These are phyloP conservation scores for Barnettozyma botsteinii DNA, from an alignment of 805 yeast species.

Conservation along the genomic window DNA sequence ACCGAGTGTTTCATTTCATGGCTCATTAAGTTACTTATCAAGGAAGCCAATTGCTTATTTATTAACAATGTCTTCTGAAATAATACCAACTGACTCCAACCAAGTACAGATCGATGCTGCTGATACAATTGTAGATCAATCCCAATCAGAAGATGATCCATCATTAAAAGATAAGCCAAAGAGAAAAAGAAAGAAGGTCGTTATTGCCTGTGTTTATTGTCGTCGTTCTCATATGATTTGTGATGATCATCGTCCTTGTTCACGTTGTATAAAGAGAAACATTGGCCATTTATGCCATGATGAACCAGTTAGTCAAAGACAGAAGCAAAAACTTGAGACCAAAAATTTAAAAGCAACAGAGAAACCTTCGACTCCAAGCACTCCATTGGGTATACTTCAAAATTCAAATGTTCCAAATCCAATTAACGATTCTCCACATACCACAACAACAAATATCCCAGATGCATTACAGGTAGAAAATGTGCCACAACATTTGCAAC, in stretches of 20 bases:
- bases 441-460: background rate
- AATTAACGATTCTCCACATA: background rate
- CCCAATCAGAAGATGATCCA: background rate
- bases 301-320: constrained; percentile 24
- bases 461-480: constrained; percentile 10
- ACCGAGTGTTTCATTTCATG: no score
- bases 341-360: background rate
- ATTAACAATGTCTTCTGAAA: background rate
- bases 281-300: constrained; percentile 75
- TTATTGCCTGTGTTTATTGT: constrained; percentile 79
- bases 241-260: constrained; percentile 73
- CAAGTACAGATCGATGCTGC: background rate
- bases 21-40: no score
- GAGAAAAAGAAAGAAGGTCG: constrained; percentile 40
- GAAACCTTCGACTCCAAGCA: background rate
- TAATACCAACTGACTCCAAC: background rate
- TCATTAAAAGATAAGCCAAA: constrained; percentile 14
- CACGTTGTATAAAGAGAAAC: constrained; percentile 78
- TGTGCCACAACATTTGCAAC: constrained; percentile 20
- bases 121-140: background rate
- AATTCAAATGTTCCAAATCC: background rate
- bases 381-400: background rate
- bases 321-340: constrained; percentile 18
- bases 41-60: no score
- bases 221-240: constrained; percentile 93